Conservation (phyloP, 2,329 filamentous ascomycete species). For the Diaporthe citrichinensis region DNA sequence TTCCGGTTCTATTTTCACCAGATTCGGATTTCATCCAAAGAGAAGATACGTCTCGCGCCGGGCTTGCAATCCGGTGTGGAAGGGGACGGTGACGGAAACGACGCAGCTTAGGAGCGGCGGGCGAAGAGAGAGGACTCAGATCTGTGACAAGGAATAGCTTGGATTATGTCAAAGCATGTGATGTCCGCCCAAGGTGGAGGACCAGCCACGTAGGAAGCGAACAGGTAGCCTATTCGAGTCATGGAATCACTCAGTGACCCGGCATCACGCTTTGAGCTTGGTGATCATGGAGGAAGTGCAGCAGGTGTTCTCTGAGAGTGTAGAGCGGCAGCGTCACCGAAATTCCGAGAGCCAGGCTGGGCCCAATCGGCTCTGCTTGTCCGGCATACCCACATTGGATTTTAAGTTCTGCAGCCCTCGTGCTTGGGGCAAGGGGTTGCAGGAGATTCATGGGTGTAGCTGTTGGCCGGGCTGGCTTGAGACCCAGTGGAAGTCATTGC, state of each 20-base stretch:
- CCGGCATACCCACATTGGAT: background rate
- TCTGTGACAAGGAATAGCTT: background rate
- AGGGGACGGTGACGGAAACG: background rate
- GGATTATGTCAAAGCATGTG: slow-evolving; percentile 14
- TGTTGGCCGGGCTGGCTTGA: background rate
- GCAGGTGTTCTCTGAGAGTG: background rate
- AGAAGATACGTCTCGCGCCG: background rate
- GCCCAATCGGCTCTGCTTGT: slow-evolving; percentile 12
- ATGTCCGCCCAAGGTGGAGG: background rate
- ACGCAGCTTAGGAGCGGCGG: background rate
- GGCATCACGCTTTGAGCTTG: background rate
- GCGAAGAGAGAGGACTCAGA: background rate
- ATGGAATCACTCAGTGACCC: background rate
- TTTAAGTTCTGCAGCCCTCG: slow-evolving; percentile 15
- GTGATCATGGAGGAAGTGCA: slow-evolving; percentile 6
- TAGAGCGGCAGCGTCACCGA: slow-evolving; percentile 5
- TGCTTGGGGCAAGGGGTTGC: slow-evolving; percentile 20
- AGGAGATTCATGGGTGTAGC: background rate
- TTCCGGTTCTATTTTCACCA: background rate
- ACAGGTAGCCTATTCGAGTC: slow-evolving; percentile 19
- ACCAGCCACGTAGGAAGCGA: slow-evolving; percentile 1
- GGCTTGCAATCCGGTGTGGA: background rate
- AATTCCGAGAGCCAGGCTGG: background rate
- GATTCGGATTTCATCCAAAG: too few species aligned
- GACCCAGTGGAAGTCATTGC: slow-evolving; percentile 8